phyloP scores from a whole-genome alignment of 2,329 filamentous ascomycete genomes.

The Colletotrichum sp. region DNA sequence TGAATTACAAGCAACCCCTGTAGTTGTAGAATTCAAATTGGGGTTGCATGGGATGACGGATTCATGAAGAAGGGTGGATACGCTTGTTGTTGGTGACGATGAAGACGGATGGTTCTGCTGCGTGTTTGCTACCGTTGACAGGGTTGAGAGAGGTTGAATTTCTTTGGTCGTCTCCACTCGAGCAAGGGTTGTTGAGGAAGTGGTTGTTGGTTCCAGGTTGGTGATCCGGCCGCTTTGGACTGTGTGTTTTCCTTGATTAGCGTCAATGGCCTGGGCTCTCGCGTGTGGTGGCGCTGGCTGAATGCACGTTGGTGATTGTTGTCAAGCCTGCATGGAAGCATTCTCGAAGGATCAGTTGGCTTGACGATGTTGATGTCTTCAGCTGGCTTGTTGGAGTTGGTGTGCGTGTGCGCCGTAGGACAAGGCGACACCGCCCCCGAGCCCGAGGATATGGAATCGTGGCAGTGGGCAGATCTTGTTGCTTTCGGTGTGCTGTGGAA shows the following conservation, averaged over 20 bases:
- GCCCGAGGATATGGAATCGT: neutral
- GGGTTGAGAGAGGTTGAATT: neutral
- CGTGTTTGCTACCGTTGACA: constrained; percentile 4
- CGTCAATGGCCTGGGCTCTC: neutral
- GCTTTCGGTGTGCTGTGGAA: neutral
- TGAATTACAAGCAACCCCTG: neutral
- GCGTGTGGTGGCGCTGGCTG: neutral
- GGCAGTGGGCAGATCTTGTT: neutral
- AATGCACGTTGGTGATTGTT: neutral
- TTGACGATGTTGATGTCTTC: neutral
- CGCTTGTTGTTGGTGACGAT: neutral
- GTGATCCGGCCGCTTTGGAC: neutral
- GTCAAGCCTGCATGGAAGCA: neutral
- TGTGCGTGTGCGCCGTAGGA: neutral
- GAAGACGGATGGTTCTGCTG: neutral
- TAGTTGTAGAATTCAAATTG: neutral
- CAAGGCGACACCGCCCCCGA: neutral
- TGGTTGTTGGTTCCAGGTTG: neutral
- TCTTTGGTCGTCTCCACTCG: neutral
- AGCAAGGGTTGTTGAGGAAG: neutral
- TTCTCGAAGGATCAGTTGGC: constrained; percentile 1
- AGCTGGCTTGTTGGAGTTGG: neutral
- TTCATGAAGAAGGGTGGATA: neutral
- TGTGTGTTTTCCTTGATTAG: neutral
- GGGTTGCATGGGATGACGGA: neutral